Evolutionary conservation across 768 basidiomycete species (phyloP).

Genomic region (Tricholoma matsutake): DNA sequence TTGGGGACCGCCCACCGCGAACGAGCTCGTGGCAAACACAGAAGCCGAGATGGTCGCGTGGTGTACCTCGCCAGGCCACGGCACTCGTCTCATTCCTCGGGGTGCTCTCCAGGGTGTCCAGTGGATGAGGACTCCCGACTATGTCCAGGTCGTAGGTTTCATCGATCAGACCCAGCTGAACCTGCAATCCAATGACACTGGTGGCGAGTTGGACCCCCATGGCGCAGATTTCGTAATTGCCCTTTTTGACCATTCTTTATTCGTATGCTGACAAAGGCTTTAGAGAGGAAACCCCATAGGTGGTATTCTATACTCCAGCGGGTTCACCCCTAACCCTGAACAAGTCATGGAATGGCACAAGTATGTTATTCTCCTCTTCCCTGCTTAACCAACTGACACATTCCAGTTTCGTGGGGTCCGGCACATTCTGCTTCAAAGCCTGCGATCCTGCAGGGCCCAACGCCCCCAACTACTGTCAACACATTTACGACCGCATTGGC

Average conservation of each 20-base stretch:
- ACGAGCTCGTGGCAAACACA: constrained; percentile 49
- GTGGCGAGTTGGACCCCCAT: constrained; percentile 71
- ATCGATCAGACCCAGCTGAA: constrained; percentile 55
- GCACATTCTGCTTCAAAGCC: constrained; percentile 65
- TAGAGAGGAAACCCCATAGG: constrained; percentile 83
- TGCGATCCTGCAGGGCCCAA: constrained; percentile 60
- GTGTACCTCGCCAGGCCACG: constrained; percentile 63
- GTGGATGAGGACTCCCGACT: constrained; percentile 48
- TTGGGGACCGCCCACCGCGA: constrained; percentile 47
- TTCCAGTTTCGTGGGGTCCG: constrained; percentile 66
- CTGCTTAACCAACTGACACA: neutral
- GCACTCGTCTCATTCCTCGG: constrained; percentile 59
- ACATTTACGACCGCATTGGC: constrained; percentile 75
- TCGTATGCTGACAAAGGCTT: neutral
- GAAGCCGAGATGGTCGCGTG: constrained; percentile 65
- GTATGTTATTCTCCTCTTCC: constrained; percentile 30
- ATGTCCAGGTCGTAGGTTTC: constrained; percentile 55
- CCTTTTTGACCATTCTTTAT: neutral
- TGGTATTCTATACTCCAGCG: too few species aligned
- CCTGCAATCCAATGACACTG: constrained; percentile 45
- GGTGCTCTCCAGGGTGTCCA: constrained; percentile 59
- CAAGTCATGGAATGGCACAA: constrained; percentile 66
- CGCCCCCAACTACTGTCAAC: constrained; percentile 56
- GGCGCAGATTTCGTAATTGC: constrained; percentile 42
- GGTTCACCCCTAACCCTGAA: too few species aligned